Conservation (phyloP, 495 filamentous ascomycete genomes). For the Xylaria cubensis region DNA sequence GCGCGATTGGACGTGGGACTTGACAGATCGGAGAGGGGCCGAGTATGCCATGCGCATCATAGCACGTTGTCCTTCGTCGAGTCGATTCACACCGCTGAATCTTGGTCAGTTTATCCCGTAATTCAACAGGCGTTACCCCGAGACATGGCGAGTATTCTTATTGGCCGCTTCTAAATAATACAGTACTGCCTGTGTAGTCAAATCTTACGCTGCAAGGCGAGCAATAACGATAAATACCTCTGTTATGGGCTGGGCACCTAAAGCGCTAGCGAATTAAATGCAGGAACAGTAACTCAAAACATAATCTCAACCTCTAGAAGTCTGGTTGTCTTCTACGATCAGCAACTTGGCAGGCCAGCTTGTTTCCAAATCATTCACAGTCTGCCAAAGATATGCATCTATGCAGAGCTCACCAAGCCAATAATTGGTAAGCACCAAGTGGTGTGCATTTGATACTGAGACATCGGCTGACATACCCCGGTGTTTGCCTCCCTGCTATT, state of each 20-base stretch:
- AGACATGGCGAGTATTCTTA: background rate
- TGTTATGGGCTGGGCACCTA: too few species aligned
- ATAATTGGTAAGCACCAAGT: background rate
- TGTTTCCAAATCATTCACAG: conserved; percentile 12
- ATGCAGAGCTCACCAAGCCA: background rate
- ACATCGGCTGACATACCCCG: background rate
- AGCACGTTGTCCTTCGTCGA: background rate
- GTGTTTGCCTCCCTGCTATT: background rate
- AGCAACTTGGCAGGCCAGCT: conserved; percentile 6
- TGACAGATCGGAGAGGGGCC: too few species aligned
- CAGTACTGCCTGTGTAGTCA: background rate
- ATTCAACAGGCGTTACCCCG: background rate
- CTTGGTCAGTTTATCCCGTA: background rate
- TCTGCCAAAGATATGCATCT: background rate
- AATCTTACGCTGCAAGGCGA: background rate
- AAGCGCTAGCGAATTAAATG: background rate
- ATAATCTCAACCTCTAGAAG: background rate
- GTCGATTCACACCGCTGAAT: background rate
- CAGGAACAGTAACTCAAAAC: conserved; percentile 3
- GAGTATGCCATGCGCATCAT: background rate
- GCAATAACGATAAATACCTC: background rate
- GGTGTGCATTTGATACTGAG: background rate
- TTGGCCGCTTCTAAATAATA: background rate
- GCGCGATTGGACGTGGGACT: too few species aligned
- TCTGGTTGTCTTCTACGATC: background rate